Base-by-base conservation (phyloP, 116 monocot genomes). In the Zostera marina region DNA sequence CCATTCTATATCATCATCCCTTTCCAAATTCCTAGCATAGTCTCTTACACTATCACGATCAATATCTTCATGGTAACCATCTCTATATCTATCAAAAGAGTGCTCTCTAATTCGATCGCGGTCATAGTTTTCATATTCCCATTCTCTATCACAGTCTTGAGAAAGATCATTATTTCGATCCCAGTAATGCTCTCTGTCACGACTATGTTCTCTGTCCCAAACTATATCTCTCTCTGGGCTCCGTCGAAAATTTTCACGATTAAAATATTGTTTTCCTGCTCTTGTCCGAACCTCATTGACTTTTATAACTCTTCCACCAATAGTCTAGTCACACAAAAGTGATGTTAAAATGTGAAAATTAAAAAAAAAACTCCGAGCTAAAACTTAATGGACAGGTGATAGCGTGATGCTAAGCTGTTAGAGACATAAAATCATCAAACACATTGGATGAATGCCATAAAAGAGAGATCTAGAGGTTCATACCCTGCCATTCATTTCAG, bases 401-500 rank as follows among this genome's bases (percentile, higher is more conserved):
- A n/a, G n/a, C n/a, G 49, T 32, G 32, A 51, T 19, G 9, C 2
- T 5, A 51, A 21, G 20, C 20, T 51, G 9, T 19, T 19, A 51
- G 20, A 19, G 49, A 51, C 20, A 56, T 32, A 56, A 56, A 15
- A 26, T 51, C 20, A 7, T 17, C 2, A 9, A 8, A 8, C 49
- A 51, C 20, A 2, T 32, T 2, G 49, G 20, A 49, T 2, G 20
- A 49, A 49, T 49, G 49, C 8, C 20, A 21, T 51, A 51, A 9
- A 51, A 51, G 49, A 51, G 16, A 20, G 49, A 51, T 51, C 8
- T 13, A 13, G 20, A 24, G 58, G 55, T 15, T 22, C 56, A 64
- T 78, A 92, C 92, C 63, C 78, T 68, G 56, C 85, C 86, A 80
- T 92, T 72, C 92, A 92, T 92, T 21, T 92, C 80, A 40, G 47